phyloP scores from a whole-genome alignment of 2,329 filamentous ascomycete genomes.

The Penicillium sp. region DNA sequence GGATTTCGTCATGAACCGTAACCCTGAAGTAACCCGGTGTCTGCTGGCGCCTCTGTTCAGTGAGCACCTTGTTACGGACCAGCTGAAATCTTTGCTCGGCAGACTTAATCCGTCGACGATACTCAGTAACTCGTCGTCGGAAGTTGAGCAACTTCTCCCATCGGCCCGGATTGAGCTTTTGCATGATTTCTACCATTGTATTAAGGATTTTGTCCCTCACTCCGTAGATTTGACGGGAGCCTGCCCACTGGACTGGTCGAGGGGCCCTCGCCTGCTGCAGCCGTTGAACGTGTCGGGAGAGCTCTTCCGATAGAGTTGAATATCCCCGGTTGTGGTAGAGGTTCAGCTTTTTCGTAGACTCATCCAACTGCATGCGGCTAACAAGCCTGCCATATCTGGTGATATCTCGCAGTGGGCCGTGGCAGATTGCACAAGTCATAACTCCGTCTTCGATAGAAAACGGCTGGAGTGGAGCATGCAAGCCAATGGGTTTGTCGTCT shows the following conservation, averaged over 20 bases:
- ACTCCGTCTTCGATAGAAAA: slow-evolving; percentile 51
- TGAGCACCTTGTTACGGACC: slow-evolving; percentile 36
- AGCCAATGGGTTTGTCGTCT: slow-evolving; percentile 21
- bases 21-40: slow-evolving; percentile 18
- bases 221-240: slow-evolving; percentile 10
- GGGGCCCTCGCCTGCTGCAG: background rate
- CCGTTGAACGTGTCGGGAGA: slow-evolving; percentile 18
- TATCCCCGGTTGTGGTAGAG: slow-evolving; percentile 50
- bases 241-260: background rate
- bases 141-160: slow-evolving; percentile 28
- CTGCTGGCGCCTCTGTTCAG: slow-evolving; percentile 28
- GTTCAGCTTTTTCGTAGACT: slow-evolving; percentile 65
- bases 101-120: slow-evolving; percentile 31
- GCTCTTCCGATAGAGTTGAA: slow-evolving; percentile 38
- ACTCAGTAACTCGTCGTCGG: slow-evolving; percentile 29
- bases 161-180: slow-evolving; percentile 20
- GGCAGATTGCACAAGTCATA: slow-evolving; percentile 59
- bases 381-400: slow-evolving; percentile 63
- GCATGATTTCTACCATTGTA: slow-evolving; percentile 19
- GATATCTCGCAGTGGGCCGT: slow-evolving; percentile 57
- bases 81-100: slow-evolving; percentile 42
- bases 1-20: slow-evolving; percentile 27
- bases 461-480: slow-evolving; percentile 38
- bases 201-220: slow-evolving; percentile 24
- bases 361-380: slow-evolving; percentile 59